Evolutionary conservation across 495 filamentous ascomycete genomes (phyloP), one percentile per base, ranked within the genome.

Genomic region (Penicillium crystallinum): DNA sequence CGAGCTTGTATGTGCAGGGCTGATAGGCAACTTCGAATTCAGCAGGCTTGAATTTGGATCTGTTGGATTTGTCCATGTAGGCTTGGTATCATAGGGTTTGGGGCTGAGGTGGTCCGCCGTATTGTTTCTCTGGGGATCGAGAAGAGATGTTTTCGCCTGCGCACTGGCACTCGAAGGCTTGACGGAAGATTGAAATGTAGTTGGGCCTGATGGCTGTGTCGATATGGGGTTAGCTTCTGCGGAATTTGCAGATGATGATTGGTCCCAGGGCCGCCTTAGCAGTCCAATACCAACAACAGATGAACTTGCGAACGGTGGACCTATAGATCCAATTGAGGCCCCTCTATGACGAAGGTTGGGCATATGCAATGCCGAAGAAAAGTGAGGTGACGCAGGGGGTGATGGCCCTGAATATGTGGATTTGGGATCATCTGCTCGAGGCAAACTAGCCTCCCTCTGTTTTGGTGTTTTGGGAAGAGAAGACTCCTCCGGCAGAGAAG

Each of bases 11-110:
- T 41, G 29, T 14, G 48, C 37, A 17, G 48, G 48, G n/a, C 38
- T 50, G 18, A 50, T 50, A 7, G 48, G 48, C n/a, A 50, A 34
- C 3, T 22, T 41, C 2, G 48, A 50, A 31, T 12, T 25, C 12
- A 34, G 30, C n/a, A 50, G n/a, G n/a, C 21, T 25, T 4, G 48
- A 17, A 22, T 15, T 29, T 23, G 18, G 14, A n/a, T 41, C 38
- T 15, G 18, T 6, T 33, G 14, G 19, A 23, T n/a, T 22, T 12
- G 12, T 39, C 29, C 19, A 23, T 33, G 27, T 31, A 21, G 25
- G 25, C 14, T 23, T 41, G 34, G n/a, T 14, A 12, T 15, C 29
- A 25, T 27, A 9, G 25, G 25, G 2, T 1, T 39, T 31, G 11
- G 36, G n/a, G 38, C 11, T 23, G 21, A 11, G 8, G 5, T n/a